phyloP scores from a whole-genome alignment of 2,329 filamentous ascomycete species.

The Xylariaceae sp. region DNA sequence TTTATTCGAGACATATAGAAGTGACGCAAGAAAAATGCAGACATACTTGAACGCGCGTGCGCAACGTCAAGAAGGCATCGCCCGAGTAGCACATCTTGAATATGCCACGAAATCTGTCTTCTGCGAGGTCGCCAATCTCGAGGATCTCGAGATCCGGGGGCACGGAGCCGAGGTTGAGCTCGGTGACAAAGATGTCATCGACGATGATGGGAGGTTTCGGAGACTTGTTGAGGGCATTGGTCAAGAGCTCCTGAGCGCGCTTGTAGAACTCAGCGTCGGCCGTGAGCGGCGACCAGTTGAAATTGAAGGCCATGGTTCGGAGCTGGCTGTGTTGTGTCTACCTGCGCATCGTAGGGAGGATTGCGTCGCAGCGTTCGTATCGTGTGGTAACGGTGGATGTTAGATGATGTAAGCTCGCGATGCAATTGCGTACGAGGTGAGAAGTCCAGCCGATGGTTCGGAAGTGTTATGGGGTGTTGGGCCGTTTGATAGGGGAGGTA shows the following conservation, averaged over 20 bases:
- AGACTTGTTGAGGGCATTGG: conserved; percentile 92
- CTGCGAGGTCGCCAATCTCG: conserved; percentile 94
- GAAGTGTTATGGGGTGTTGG: neutral
- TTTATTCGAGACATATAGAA: no score
- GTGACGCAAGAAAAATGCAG: neutral
- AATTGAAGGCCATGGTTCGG: conserved; percentile 94
- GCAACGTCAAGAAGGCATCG: conserved; percentile 90
- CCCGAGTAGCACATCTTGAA: conserved; percentile 99
- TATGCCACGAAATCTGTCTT: conserved; percentile 94
- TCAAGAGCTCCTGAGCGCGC: conserved; percentile 89
- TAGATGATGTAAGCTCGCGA: neutral
- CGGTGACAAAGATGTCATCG: conserved; percentile 97
- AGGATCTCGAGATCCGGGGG: conserved; percentile 94
- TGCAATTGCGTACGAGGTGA: neutral
- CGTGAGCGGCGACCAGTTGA: conserved; percentile 99
- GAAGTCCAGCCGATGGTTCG: conserved; percentile 8
- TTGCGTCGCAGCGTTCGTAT: conserved; percentile 7
- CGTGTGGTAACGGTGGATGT: conserved; percentile 5
- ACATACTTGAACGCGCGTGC: conserved; percentile 87
- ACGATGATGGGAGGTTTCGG: conserved; percentile 98
- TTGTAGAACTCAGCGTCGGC: conserved; percentile 89
- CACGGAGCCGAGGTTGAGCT: conserved; percentile 92
- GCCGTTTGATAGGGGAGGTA: neutral
- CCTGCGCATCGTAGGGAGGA: conserved; percentile 21
- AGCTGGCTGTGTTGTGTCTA: conserved; percentile 34